These are phyloP conservation scores for Closterium sp. DNA, from an alignment of 139 green algal genomes.

Conservation along the genomic window DNA sequence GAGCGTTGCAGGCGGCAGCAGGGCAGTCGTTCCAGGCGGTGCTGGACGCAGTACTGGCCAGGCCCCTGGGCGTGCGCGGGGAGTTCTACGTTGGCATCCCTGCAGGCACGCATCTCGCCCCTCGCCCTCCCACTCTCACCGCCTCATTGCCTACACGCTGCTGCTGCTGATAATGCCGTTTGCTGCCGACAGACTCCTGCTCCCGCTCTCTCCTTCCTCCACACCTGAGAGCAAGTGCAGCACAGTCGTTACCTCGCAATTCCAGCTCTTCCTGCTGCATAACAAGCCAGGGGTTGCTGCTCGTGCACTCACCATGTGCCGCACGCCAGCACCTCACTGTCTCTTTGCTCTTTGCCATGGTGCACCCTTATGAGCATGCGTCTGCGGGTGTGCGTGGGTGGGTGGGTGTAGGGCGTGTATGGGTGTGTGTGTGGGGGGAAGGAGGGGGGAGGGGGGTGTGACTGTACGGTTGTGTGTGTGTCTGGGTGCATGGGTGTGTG, in stretches of 20 bases:
- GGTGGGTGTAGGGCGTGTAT: not conserved
- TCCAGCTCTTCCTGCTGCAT: not conserved
- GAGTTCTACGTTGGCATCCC: constrained; percentile 55
- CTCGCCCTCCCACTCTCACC: not conserved
- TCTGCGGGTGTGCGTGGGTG: too few species aligned
- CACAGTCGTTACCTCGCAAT: not conserved
- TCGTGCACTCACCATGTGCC: not conserved
- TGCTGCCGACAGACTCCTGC: not conserved
- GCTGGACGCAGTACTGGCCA: constrained; percentile 22
- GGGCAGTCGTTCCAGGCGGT: constrained; percentile 31
- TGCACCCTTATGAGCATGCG: too few species aligned
- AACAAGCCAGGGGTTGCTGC: not conserved
- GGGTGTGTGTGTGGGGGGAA: not conserved
- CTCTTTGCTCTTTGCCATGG: too few species aligned
- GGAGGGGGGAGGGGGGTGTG: not conserved
- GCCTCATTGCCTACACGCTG: not conserved
- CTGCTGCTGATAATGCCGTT: not conserved
- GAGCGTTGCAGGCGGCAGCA: constrained; percentile 26
- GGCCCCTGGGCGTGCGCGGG: constrained; percentile 43
- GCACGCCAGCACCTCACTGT: too few species aligned
- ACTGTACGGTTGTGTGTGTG: not conserved
- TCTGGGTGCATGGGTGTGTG: not conserved
- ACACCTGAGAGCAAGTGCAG: not conserved
- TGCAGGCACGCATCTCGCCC: constrained; percentile 9
- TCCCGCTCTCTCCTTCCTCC: not conserved